These are phyloP conservation scores for Oryza punctata DNA, from an alignment of 176 grass and related monocot species.

Conservation along the genomic window DNA sequence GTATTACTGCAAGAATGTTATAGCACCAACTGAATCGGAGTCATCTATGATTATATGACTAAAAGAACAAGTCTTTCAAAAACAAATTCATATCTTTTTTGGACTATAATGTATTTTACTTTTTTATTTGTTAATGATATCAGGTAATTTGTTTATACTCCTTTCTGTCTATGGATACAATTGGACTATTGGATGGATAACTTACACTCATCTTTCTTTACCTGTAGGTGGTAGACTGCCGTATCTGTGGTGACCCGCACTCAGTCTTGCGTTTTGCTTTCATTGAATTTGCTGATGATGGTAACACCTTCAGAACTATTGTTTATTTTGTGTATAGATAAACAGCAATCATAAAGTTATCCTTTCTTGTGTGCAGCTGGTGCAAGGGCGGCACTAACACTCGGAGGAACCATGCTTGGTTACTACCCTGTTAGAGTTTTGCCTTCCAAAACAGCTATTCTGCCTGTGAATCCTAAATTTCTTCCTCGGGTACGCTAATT, in stretches of 20 bases:
- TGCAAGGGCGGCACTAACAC: constrained; percentile 72
- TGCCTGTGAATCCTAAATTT: constrained; percentile 94
- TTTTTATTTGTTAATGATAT: background rate
- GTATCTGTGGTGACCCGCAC: constrained; percentile 88
- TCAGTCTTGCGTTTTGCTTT: constrained; percentile 93
- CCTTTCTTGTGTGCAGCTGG: constrained; percentile 58
- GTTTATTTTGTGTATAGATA: constrained; percentile 27
- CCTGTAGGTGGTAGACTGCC: constrained; percentile 87
- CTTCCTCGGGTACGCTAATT: constrained; percentile 62
- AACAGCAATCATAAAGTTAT: constrained; percentile 24
- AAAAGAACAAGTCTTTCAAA: background rate
- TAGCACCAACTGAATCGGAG: background rate
- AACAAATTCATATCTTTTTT: background rate
- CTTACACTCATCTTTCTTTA: constrained; percentile 13
- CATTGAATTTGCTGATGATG: constrained; percentile 90
- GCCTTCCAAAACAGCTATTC: constrained; percentile 90
- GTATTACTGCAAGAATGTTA: constrained; percentile 8
- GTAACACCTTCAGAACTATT: constrained; percentile 36
- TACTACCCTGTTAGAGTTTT: constrained; percentile 89
- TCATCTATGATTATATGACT: background rate
- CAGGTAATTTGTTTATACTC: background rate
- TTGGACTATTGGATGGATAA: constrained; percentile 19
- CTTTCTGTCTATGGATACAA: background rate
- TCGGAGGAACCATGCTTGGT: constrained; percentile 73
- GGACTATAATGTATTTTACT: background rate